Evolutionary conservation across 2,329 filamentous ascomycete species (phyloP), one percentile per base, ranked within the genome.

Genomic region (Drechslerella stenobrocha): DNA sequence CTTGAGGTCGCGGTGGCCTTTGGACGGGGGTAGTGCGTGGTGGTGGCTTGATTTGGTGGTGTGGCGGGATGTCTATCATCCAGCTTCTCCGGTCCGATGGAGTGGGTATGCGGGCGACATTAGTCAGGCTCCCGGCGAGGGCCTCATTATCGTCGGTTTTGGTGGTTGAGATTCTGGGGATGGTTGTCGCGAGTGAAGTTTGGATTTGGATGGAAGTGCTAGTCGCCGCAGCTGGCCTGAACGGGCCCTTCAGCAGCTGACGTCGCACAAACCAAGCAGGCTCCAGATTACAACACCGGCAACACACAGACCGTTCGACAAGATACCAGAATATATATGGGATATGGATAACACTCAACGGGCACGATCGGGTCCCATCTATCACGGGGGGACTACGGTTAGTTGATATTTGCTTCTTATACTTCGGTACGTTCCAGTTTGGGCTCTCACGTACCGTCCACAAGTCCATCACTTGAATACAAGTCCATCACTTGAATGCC

Each of bases 181-280:
- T 32, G 53, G 48, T 52, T 47, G 47, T 37, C 28, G 55, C 47
- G 48, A 44, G 30, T 57, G 53, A 45, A 30, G 42, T n/a, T n/a
- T 56, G 22, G 42, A 35, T 42, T 20, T 20, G 15, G 4, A 5
- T 5, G 3, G n/a, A 42, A n/a, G 22, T n/a, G 15, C 37, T 48
- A 37, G 50, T 56, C 28, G 63, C 55, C 60, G 63, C 59, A 60
- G 63, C 50, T 55, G 63, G 63, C 63, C 63, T 67, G 55, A 66
- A 45, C 53, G 45, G 44, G 53, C 46, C 24, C 46, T 18, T 18
- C 37, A 6, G 30, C 52, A 37, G 61, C 52, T 57, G 60, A 58
- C 53, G 60, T 66, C 60, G 53, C 60, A 66, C 60, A 66, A 53
- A 40, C 20, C 2, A 26, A 11, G n/a, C 40, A 30, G 23, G 11